Evolutionary conservation across 768 basidiomycete genomes (phyloP).

Genomic region (Ephemerocybe angulata): DNA sequence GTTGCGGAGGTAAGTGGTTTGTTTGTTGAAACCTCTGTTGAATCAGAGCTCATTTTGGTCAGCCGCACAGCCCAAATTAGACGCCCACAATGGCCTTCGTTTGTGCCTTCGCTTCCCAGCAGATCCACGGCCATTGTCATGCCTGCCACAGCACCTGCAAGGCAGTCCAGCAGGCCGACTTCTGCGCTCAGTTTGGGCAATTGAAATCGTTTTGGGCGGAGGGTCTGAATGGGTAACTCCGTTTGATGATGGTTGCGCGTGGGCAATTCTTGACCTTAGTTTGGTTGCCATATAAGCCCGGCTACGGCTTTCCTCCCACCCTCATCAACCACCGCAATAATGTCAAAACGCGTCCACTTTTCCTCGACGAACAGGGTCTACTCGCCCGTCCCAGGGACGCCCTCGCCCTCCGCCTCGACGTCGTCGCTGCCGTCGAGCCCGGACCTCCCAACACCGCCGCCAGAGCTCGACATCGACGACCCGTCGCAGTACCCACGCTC

Average conservation of each 20-base stretch:
- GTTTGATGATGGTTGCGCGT: conserved; percentile 3
- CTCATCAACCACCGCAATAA: conserved; percentile 16
- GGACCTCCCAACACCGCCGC: conserved; percentile 36
- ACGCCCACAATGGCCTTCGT: too few species aligned
- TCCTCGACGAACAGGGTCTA: conserved; percentile 35
- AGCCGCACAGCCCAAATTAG: too few species aligned
- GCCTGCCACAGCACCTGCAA: too few species aligned
- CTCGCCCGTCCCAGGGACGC: conserved; percentile 30
- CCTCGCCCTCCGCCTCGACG: conserved; percentile 35
- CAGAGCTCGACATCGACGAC: conserved; percentile 18
- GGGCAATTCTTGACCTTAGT: neutral
- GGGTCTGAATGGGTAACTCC: conserved; percentile 6
- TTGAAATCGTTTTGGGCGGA: neutral
- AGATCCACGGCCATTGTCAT: too few species aligned
- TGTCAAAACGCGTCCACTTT: conserved; percentile 42
- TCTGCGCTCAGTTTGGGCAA: neutral
- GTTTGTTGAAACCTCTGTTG: neutral
- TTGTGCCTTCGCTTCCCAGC: too few species aligned
- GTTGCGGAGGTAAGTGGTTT: neutral
- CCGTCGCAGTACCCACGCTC: conserved; percentile 26
- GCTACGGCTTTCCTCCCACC: conserved; percentile 9
- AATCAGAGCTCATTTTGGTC: neutral
- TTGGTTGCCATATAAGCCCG: conserved; percentile 10
- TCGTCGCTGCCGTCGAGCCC: conserved; percentile 36
- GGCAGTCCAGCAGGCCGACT: neutral